Evolutionary conservation across 2,329 filamentous ascomycete species (phyloP).

Genomic region (Lasiodiplodia gonubiensis): DNA sequence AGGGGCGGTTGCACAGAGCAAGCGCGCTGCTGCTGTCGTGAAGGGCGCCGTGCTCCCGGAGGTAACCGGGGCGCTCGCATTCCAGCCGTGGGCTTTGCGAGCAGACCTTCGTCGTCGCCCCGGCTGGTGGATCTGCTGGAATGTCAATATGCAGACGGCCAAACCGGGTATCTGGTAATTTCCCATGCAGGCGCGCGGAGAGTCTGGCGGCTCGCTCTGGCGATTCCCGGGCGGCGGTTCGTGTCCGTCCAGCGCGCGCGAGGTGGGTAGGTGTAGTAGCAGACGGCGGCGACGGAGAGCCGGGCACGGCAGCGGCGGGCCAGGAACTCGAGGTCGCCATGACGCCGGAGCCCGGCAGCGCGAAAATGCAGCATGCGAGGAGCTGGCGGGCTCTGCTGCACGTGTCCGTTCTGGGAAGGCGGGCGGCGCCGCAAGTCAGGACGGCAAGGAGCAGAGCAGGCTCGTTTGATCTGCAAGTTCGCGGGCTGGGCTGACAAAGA

Average conservation of each 20-base stretch:
- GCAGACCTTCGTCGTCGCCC: conserved; percentile 16
- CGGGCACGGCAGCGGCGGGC: conserved; percentile 12
- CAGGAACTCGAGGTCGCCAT: conserved; percentile 17
- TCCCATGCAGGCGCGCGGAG: conserved; percentile 13
- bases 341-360: conserved; percentile 18
- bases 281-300: conserved; percentile 8
- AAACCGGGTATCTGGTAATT: conserved; percentile 29
- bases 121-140: conserved; percentile 27
- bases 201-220: background rate
- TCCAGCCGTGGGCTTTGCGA: conserved; percentile 9
- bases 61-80: conserved; percentile 24
- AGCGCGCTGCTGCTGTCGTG: conserved; percentile 17
- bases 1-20: conserved; percentile 22
- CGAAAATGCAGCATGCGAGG: conserved; percentile 24
- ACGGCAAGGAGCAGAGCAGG: background rate
- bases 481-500: conserved; percentile 21
- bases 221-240: background rate
- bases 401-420: conserved; percentile 5
- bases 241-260: background rate
- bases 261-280: background rate
- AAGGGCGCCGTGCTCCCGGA: conserved; percentile 14
- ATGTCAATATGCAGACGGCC: conserved; percentile 28
- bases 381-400: conserved; percentile 9
- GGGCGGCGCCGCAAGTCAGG: background rate
- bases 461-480: conserved; percentile 10